Evolutionary conservation across 352 stramenopile species (phyloP).

Genomic region (Phytophthora constricta): DNA sequence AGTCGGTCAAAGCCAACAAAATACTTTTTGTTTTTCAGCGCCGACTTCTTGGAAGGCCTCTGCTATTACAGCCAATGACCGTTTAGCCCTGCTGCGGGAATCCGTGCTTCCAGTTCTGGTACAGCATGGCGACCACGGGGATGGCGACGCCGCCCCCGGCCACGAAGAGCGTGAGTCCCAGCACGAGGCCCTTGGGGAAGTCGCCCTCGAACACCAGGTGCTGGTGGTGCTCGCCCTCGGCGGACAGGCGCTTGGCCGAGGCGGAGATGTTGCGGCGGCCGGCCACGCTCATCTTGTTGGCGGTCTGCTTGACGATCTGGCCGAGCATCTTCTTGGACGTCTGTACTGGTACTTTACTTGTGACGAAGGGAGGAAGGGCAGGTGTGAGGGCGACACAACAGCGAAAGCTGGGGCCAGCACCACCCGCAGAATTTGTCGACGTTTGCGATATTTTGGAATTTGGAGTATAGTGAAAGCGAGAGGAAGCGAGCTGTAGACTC

Average conservation of each 20-base stretch:
- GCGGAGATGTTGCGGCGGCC: conserved; percentile 74
- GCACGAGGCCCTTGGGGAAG: conserved; percentile 78
- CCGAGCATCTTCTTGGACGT: conserved; percentile 47
- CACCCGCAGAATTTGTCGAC: conserved; percentile 34
- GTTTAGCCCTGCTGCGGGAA: conserved; percentile 84
- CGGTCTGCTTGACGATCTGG: conserved; percentile 76
- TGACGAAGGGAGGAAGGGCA: not conserved
- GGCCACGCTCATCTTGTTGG: conserved; percentile 61
- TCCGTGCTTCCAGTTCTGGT: conserved; percentile 92
- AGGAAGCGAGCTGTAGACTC: not conserved
- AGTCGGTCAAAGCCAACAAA: conserved; percentile 16
- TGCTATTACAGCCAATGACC: too few relatives aligned
- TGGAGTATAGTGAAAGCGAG: not conserved
- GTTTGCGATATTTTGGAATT: conserved; percentile 13
- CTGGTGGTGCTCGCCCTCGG: conserved; percentile 84
- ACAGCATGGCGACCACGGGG: conserved; percentile 70
- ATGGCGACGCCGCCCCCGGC: conserved; percentile 70
- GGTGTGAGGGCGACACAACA: not conserved
- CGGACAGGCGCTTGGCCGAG: conserved; percentile 78
- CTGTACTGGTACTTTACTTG: not conserved
- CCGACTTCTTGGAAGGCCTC: not conserved
- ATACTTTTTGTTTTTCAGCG: conserved; percentile 26
- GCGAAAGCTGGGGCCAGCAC: conserved; percentile 8
- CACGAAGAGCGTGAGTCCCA: conserved; percentile 63
- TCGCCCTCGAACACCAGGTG: conserved; percentile 86